Percentiles rank a stretch among this genome's conserved stretches.
Evolutionary conservation across 768 basidiomycete species (phyloP).

Genomic region (Lyophyllum semitale): DNA sequence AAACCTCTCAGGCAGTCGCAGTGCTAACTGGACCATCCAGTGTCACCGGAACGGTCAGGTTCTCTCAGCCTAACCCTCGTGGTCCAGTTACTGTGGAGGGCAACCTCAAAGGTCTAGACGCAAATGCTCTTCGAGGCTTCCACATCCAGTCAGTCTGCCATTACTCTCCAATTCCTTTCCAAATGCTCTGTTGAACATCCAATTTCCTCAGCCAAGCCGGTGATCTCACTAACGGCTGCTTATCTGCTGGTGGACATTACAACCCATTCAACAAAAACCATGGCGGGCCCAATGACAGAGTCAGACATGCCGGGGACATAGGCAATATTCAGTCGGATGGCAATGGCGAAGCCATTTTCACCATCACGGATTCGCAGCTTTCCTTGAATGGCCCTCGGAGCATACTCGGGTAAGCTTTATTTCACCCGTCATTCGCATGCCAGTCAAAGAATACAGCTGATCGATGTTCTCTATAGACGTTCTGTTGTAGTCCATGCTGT

Average conservation of each 20-base stretch:
- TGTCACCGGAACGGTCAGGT: constrained; percentile 66
- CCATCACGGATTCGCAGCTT: constrained; percentile 58
- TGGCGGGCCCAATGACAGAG: constrained; percentile 56
- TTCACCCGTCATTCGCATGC: not conserved
- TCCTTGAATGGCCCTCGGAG: constrained; percentile 68
- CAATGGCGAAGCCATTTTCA: constrained; percentile 57
- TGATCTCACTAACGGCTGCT: constrained; percentile 66
- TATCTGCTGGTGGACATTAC: constrained; percentile 74
- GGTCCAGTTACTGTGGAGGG: constrained; percentile 66
- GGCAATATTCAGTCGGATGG: constrained; percentile 72
- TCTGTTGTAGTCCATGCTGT: constrained; percentile 77
- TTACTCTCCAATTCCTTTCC: not conserved
- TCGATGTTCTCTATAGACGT: constrained; percentile 42
- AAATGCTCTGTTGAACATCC: not conserved
- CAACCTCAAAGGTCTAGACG: constrained; percentile 58
- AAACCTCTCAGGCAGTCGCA: constrained; percentile 35
- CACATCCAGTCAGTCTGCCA: constrained; percentile 84
- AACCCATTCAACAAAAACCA: constrained; percentile 71
- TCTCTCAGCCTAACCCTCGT: constrained; percentile 52
- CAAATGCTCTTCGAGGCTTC: constrained; percentile 66
- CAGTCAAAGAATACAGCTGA: not conserved
- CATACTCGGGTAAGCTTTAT: constrained; percentile 62
- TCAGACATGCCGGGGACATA: constrained; percentile 73
- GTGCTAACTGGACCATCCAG: constrained; percentile 62
- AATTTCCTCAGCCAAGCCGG: constrained; percentile 42